A percentile compares a stretch with the other conserved stretches of the same genome.
Evolutionary conservation across 1,284 basidiomycete genomes (phyloP).

Genomic region (Mycosarcoma maydis): DNA sequence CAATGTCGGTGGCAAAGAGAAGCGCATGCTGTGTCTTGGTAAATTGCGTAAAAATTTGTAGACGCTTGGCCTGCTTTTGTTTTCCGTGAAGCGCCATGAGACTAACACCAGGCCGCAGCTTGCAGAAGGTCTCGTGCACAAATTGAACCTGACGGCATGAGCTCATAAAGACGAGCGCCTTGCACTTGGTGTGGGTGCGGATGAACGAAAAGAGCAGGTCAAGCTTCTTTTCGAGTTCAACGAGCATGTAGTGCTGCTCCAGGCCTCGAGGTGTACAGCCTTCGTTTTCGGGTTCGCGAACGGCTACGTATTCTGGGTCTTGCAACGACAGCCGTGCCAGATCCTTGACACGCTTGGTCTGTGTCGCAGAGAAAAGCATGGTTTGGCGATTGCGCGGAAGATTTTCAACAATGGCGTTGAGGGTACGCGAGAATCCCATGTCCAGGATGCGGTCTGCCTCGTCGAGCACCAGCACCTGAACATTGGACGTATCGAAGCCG

Average conservation of each 20-base stretch:
- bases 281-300: conserved; percentile 61
- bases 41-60: conserved; percentile 69
- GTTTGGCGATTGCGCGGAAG: conserved; percentile 76
- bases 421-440: conserved; percentile 90
- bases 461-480: conserved; percentile 94
- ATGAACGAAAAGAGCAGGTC: conserved; percentile 94
- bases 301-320: conserved; percentile 80
- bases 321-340: conserved; percentile 89
- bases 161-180: conserved; percentile 92
- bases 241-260: conserved; percentile 89
- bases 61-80: conserved; percentile 89
- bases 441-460: conserved; percentile 97
- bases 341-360: conserved; percentile 88
- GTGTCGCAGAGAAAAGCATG: conserved; percentile 94
- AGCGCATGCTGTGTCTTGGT: conserved; percentile 59
- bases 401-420: conserved; percentile 89
- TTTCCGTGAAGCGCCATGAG: conserved; percentile 94
- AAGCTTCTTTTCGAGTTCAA: conserved; percentile 86
- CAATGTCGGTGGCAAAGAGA: conserved; percentile 82
- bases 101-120: conserved; percentile 90
- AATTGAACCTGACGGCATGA: conserved; percentile 88
- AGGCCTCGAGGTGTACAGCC: conserved; percentile 75
- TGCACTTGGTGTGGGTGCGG: conserved; percentile 90
- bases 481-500: conserved; percentile 87
- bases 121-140: conserved; percentile 94